Evolutionary conservation across 176 grass and related monocot genomes (phyloP), one percentile per base, ranked within the genome.

Genomic region (Panicum miliaceum): DNA sequence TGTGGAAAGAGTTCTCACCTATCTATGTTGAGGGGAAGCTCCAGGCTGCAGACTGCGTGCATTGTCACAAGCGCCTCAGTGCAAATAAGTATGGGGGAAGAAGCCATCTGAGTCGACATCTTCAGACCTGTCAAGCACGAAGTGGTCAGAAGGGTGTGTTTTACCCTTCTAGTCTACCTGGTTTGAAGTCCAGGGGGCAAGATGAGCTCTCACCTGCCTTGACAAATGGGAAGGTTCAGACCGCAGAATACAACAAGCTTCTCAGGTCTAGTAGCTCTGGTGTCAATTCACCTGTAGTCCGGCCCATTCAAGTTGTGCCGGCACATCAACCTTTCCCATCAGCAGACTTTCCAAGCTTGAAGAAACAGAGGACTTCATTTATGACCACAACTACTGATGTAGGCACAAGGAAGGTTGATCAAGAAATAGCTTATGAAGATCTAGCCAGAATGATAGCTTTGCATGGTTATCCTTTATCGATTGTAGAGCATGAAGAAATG

Each of bases 401-500:
- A 52, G 41, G 74, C 25, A 51, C 73, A 10, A 48, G 76, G 77
- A 81, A 85, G 52, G 46, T 77, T 89, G 81, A 61, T 73, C 84
- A 84, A 19, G 75, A 68, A 87, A 74, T 42, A 84, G 58, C 84
- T 69, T 79, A 84, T 68, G 68, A 80, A 73, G 81, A 87, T 52
- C 41, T 90, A 84, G 80, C 80, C 25, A 79, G 64, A 69, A 87
- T 90, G 89, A 80, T 87, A 75, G 48, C 58, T 62, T 62, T 62
- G 46, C 89, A 90, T 76, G 61, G 75, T 36, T 86, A 90, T 80
- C 89, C 89, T 32, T 79, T 90, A 48, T 87, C 84, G 36, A 52
- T 90, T 63, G 75, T 87, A 47, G 81, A 90, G 34, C 84, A 90
- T 68, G 89, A 90, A 84, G 89, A 90, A 80, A 90, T 90, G 89